Conservation (phyloP, 2,329 filamentous ascomycete species). For the Falciphora oryzae region DNA sequence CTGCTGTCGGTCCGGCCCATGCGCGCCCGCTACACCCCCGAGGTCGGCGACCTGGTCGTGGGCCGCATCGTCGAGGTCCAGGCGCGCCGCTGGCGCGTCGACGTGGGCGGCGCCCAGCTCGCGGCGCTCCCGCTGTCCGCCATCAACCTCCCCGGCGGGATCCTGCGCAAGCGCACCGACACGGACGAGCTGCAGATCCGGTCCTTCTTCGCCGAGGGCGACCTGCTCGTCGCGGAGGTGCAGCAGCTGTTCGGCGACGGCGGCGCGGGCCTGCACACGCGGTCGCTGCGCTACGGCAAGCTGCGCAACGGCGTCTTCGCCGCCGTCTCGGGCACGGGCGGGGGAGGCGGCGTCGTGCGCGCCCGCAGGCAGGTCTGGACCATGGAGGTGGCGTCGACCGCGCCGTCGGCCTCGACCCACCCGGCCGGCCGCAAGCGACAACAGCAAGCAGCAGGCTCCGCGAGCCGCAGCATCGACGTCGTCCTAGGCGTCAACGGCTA, state of each 20-base stretch:
- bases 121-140: conserved; percentile 78
- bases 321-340: conserved; percentile 69
- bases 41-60: conserved; percentile 93
- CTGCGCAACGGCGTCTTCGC: conserved; percentile 89
- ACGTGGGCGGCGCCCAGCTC: conserved; percentile 82
- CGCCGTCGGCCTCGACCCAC: background rate
- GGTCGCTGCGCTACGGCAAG: conserved; percentile 90
- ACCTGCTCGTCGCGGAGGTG: conserved; percentile 90
- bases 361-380: conserved; percentile 85
- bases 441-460: background rate
- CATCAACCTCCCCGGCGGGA: conserved; percentile 93
- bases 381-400: conserved; percentile 44
- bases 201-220: conserved; percentile 94
- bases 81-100: conserved; percentile 86
- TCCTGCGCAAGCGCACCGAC: conserved; percentile 83
- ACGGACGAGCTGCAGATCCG: conserved; percentile 97
- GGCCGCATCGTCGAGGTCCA: conserved; percentile 95
- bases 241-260: conserved; percentile 85
- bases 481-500: conserved; percentile 94
- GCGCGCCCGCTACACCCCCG: conserved; percentile 87
- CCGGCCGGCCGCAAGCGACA: conserved; percentile 22
- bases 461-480: conserved; percentile 63
- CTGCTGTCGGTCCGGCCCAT: conserved; percentile 86
- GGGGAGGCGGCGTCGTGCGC: conserved; percentile 76
- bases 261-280: conserved; percentile 80